Base-by-base conservation (phyloP, 257 asterid species). In the Solanum peruvianum region DNA sequence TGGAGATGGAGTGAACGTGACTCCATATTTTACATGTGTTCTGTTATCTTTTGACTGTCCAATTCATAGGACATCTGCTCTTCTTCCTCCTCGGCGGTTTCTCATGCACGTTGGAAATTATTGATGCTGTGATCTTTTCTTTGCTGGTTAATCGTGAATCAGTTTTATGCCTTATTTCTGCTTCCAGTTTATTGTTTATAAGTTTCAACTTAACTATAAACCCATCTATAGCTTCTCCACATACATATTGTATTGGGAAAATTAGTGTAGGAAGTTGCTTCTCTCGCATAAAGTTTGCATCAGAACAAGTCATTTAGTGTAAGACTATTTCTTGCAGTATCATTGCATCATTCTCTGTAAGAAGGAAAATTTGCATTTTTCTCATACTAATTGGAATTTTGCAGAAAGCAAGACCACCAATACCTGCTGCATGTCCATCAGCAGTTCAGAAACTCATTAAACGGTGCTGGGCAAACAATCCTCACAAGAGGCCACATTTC, bases 391-490 rank as follows among this genome's bases (percentile, higher is more conserved):
- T 29, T 52, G 85, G 85, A 80, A 41, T 15, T 41, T 60, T 62
- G 85, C 94, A 96, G 99, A 94, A 95, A 85, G 97, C 95, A 69
- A 94, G 99, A 88, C 99, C 99, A 12, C 98, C 97, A 20, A 87
- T 96, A 89, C 99, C 98, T 15, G 84, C 97, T 15, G 87, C 93
- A 0, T 96, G 99, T 86, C 99, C 99, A 16, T 12, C 80, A 41
- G 95, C 97, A 39, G 88, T 96, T 73, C 90, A 91, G 42, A 91
- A 67, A 21, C 97, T 96, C 87, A 94, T 96, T 42, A 92, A 89
- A 23, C 95, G 93, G 35, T 95, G 99, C 91, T 96, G 99, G 99
- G 95, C 98, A 15, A 84, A 94, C 89, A 94, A 92, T 90, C 99
- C 98, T 2, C 89, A 91, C 77, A 96, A 95, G 89, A 92, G 98